These are phyloP conservation scores for Eragrostis curvula DNA, from an alignment of 176 grass and related monocot species.

Conservation along the genomic window DNA sequence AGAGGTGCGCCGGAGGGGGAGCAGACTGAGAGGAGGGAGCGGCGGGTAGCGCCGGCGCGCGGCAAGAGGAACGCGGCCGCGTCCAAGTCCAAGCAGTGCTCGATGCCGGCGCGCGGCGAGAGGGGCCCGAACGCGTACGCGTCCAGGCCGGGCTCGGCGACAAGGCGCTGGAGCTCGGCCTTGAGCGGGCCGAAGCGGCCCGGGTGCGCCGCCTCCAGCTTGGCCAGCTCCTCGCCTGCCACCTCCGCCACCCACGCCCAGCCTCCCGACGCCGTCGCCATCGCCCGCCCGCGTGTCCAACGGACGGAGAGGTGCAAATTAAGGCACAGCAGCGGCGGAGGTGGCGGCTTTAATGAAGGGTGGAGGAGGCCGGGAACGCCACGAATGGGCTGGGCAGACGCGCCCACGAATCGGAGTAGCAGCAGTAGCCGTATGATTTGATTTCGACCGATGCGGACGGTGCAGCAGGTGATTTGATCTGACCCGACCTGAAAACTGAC, in stretches of 20 bases:
- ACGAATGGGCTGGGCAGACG: neutral
- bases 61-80: conserved; percentile 24
- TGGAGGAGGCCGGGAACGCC: neutral
- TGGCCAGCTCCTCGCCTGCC: conserved; percentile 74
- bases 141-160: conserved; percentile 54
- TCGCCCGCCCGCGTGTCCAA: neutral
- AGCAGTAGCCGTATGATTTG: neutral
- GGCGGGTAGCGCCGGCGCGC: neutral
- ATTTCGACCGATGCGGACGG: neutral
- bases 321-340: no score
- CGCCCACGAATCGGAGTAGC: no score
- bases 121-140: conserved; percentile 16
- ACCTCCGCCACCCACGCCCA: conserved; percentile 72
- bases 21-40: neutral
- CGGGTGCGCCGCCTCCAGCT: conserved; percentile 75
- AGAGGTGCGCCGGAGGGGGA: neutral
- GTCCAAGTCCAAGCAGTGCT: neutral
- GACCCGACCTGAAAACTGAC: no score
- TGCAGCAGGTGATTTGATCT: neutral
- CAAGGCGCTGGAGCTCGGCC: conserved; percentile 70
- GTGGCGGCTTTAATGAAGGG: neutral
- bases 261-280: conserved; percentile 30
- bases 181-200: conserved; percentile 74
- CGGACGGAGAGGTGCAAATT: neutral
- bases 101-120: neutral